phyloP scores from a whole-genome alignment of 371 early-diverging fungal genomes.

The Ecytonucleospora hepatopenaei region DNA sequence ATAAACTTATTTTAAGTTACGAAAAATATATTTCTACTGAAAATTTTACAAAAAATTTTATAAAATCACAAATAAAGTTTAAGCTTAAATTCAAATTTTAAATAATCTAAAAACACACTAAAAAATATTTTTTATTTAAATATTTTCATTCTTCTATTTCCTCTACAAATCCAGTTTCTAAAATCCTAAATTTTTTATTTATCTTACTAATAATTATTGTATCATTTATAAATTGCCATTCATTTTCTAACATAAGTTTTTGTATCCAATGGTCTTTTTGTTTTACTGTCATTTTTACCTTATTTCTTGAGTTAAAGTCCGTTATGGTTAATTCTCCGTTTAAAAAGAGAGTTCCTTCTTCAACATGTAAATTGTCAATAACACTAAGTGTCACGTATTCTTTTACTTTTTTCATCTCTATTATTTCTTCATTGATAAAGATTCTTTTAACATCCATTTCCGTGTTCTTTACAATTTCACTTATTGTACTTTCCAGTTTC shows the following conservation, averaged over 20 bases:
- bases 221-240: background rate
- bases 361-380: background rate
- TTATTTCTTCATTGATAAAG: slow-evolving; percentile 2
- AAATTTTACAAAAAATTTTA: background rate
- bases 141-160: slow-evolving; percentile 10
- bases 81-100: too few species aligned
- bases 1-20: too few species aligned
- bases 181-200: slow-evolving; percentile 6
- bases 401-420: background rate
- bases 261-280: background rate
- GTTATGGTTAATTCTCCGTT: slow-evolving; percentile 3
- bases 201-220: slow-evolving; percentile 4
- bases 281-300: background rate
- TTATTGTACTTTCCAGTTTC: slow-evolving; percentile 9
- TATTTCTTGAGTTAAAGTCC: background rate
- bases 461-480: slow-evolving; percentile 7
- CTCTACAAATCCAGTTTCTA: background rate
- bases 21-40: too few species aligned
- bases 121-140: background rate
- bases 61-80: background rate
- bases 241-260: background rate
- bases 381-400: background rate
- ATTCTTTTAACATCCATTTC: background rate
- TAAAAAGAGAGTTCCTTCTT: slow-evolving; percentile 4
- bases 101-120: too few species aligned